Evolutionary conservation across 257 asterid species (phyloP), one percentile per base, ranked within the genome.

Genomic region (Solanum chilense): DNA sequence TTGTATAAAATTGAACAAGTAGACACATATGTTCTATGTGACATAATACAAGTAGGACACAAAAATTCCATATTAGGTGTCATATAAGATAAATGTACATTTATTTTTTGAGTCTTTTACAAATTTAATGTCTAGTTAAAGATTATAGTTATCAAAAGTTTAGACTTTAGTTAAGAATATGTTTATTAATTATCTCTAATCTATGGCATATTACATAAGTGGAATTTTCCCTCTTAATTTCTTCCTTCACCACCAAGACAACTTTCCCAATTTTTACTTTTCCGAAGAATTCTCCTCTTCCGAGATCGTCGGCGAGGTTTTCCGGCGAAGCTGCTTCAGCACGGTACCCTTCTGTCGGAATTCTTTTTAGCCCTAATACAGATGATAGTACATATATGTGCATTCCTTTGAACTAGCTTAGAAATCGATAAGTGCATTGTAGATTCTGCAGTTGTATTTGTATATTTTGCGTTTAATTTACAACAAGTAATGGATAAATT

Each of bases 41-140:
- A 6, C 7, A 37, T 37, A 37, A 37, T 37, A 5, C 7, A 37
- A 5, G 7, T 37, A 37, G 1, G 0, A 37, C 39, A 37, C 39
- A 5, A 37, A 37, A 37, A 0, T 37, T 37, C 0, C 1, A 37
- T 37, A 37, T 6, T 1, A 0, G 39, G 1, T 37, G 39, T 37
- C 39, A 37, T 37, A 0, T 37, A 37, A 37, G 6, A 37, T 6
- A 37, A 37, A 5, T 1, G 0, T 37, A 0, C 0, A 37, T 37
- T 37, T 37, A 37, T 37, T 6, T 35, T 0, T 35, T 5, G 1
- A 6, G 7, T 35, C 7, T 5, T 6, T 5, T 37, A 37, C 1
- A 6, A 37, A 37, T 37, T 37, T 37, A 37, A 37, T 5, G 39
- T 37, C 39, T 37, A 37, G 7, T 37, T 37, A 37, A 37, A 5